Percentiles rank a stretch among this genome's conserved stretches.
phyloP scores from a whole-genome alignment of 2,329 filamentous ascomycete genomes.

The Fusarium caatingaense region DNA sequence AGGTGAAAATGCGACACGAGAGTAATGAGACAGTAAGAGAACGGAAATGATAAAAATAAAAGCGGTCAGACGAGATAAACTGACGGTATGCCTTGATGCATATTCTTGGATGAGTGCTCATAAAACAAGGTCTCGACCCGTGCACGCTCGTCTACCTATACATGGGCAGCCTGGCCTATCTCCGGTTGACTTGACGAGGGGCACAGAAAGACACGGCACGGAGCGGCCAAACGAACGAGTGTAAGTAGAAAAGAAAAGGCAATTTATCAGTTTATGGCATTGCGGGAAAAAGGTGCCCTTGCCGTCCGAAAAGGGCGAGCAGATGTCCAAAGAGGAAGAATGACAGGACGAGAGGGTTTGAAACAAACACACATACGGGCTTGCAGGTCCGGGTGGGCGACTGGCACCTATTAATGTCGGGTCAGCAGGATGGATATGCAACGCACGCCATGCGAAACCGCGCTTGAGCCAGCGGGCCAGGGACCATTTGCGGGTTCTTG shows the following conservation, averaged over 20 bases:
- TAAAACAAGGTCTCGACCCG: conserved; percentile 40
- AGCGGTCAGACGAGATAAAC: conserved; percentile 25
- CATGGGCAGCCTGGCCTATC: conserved; percentile 43
- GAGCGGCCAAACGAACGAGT: conserved; percentile 42
- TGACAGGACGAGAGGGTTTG: conserved; percentile 41
- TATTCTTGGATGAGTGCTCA: conserved; percentile 39
- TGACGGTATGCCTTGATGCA: conserved; percentile 36
- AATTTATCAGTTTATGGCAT: conserved; percentile 43
- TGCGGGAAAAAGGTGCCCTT: conserved; percentile 41
- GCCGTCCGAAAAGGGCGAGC: conserved; percentile 39
- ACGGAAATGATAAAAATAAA: conserved; percentile 25
- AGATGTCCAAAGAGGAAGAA: conserved; percentile 31
- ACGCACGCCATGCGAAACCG: conserved; percentile 40
- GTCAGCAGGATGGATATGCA: conserved; percentile 43
- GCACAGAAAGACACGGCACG: conserved; percentile 27
- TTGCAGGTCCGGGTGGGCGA: conserved; percentile 40
- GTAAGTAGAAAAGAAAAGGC: conserved; percentile 33
- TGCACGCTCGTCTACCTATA: conserved; percentile 39
- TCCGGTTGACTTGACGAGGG: conserved; percentile 33
- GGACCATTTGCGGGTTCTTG: conserved; percentile 36
- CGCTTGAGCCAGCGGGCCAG: conserved; percentile 42
- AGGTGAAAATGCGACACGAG: conserved; percentile 14
- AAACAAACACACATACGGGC: conserved; percentile 42
- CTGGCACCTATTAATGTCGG: conserved; percentile 47
- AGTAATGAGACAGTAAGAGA: conserved; percentile 23